Evolutionary conservation across 2,329 filamentous ascomycete species (phyloP).

Genomic region (Colletotrichum graminicola): DNA sequence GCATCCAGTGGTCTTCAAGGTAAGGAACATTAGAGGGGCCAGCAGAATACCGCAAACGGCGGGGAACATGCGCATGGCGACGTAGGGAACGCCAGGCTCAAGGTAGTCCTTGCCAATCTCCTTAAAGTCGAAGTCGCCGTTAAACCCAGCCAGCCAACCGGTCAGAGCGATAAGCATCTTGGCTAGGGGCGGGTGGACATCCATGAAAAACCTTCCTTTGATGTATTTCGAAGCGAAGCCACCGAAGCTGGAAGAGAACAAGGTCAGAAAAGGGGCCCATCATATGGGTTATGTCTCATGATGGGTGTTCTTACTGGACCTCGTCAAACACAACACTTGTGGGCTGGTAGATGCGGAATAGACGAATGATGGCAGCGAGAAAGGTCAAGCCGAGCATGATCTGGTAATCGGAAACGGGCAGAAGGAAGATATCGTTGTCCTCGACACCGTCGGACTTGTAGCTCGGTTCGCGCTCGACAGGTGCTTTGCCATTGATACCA

Average conservation of each 20-base stretch:
- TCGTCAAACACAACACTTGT: slow-evolving; percentile 98
- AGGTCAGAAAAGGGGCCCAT: slow-evolving; percentile 11
- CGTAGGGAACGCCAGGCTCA: slow-evolving; percentile 94
- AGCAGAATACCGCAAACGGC: slow-evolving; percentile 90
- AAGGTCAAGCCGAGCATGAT: slow-evolving; percentile 79
- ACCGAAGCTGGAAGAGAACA: slow-evolving; percentile 77
- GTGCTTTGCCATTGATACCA: slow-evolving; percentile 43
- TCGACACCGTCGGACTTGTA: slow-evolving; percentile 84
- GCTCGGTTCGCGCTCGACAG: slow-evolving; percentile 57
- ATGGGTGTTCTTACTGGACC: slow-evolving; percentile 81
- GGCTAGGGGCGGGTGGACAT: slow-evolving; percentile 97
- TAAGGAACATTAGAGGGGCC: slow-evolving; percentile 94
- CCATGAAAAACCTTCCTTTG: slow-evolving; percentile 99
- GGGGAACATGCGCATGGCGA: slow-evolving; percentile 95
- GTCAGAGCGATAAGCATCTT: slow-evolving; percentile 97
- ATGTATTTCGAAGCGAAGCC: slow-evolving; percentile 99
- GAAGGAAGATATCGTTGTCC: slow-evolving; percentile 92
- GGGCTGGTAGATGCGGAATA: slow-evolving; percentile 97
- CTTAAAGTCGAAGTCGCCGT: slow-evolving; percentile 98
- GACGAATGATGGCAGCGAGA: slow-evolving; percentile 81
- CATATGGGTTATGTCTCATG: slow-evolving; percentile 15
- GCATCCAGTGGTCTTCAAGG: slow-evolving; percentile 90
- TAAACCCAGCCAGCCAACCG: slow-evolving; percentile 93
- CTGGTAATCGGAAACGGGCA: slow-evolving; percentile 87
- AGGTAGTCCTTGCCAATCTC: slow-evolving; percentile 99